These are phyloP conservation scores for Nakazawaea wyomingensis DNA, from an alignment of 805 yeast species.

Conservation along the genomic window DNA sequence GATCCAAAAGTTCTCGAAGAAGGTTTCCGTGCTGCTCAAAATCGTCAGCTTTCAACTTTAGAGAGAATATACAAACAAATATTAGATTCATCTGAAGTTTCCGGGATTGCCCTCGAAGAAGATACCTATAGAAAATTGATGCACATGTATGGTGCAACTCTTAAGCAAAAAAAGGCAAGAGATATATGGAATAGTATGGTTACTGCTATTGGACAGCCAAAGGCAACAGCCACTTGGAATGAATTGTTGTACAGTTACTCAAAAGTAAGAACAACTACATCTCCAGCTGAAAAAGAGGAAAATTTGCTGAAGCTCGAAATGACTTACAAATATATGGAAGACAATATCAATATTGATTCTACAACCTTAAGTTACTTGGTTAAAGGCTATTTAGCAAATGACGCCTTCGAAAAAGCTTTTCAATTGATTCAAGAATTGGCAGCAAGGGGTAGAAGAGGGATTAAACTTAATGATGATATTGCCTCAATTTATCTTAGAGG, in stretches of 20 bases:
- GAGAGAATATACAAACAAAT: slow-evolving; percentile 1
- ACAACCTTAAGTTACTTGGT: slow-evolving; percentile 45
- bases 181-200: slow-evolving; percentile 48
- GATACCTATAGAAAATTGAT: slow-evolving; percentile 38
- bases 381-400: slow-evolving; percentile 39
- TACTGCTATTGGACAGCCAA: slow-evolving; percentile 27
- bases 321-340: slow-evolving; percentile 24
- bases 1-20: background rate
- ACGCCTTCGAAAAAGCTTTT: slow-evolving; percentile 37
- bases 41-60: slow-evolving; percentile 3
- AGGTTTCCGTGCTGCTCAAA: slow-evolving; percentile 7
- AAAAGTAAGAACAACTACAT: slow-evolving; percentile 18
- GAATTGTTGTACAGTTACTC: slow-evolving; percentile 37
- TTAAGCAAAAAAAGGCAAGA: slow-evolving; percentile 31
- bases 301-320: slow-evolving; percentile 28
- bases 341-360: slow-evolving; percentile 35
- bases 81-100: slow-evolving; percentile 16
- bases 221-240: slow-evolving; percentile 49
- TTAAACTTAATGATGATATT: slow-evolving; percentile 38
- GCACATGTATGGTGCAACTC: slow-evolving; percentile 37
- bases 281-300: slow-evolving; percentile 23
- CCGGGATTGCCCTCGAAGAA: slow-evolving; percentile 32
- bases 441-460: slow-evolving; percentile 24
- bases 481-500: slow-evolving; percentile 32
- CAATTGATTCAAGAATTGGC: slow-evolving; percentile 27